A percentile compares a stretch with the other conserved stretches of the same genome.
phyloP scores from a whole-genome alignment of 345 rosid species.

The Pistacia integerrima region DNA sequence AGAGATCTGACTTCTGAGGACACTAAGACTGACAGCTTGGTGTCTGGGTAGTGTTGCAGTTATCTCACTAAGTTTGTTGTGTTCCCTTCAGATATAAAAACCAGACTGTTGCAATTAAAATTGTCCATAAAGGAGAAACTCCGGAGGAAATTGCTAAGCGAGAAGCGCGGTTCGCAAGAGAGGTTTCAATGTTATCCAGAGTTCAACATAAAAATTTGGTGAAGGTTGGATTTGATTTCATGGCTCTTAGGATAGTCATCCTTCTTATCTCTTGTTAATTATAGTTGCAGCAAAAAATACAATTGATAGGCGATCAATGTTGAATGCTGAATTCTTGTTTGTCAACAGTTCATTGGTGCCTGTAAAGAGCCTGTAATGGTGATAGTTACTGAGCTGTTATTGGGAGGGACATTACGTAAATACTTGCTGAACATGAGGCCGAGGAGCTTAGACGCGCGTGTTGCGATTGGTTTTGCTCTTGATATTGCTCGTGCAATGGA shows the following conservation, averaged over 20 bases:
- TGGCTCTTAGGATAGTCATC: background rate
- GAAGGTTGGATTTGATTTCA: conserved; percentile 51
- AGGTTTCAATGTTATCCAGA: conserved; percentile 84
- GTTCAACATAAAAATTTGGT: conserved; percentile 94
- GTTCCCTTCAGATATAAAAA: conserved; percentile 59
- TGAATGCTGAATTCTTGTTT: conserved; percentile 12
- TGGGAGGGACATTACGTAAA: conserved; percentile 84
- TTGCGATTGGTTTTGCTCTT: conserved; percentile 84
- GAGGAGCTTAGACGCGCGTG: conserved; percentile 64
- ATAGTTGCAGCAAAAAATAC: background rate
- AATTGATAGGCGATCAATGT: background rate
- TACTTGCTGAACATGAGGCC: conserved; percentile 85
- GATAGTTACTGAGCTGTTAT: conserved; percentile 86
- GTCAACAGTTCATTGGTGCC: conserved; percentile 85
- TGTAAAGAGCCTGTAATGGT: conserved; percentile 97
- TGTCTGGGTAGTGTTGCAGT: conserved; percentile 3
- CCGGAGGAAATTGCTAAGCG: conserved; percentile 85
- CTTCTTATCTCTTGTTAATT: background rate
- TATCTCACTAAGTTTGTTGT: conserved; percentile 10
- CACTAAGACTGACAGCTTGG: background rate
- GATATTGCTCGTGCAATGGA: conserved; percentile 97
- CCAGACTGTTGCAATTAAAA: conserved; percentile 91
- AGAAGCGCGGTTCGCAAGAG: conserved; percentile 80
- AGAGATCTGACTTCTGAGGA: background rate
- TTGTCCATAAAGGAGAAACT: conserved; percentile 77